Conservation (phyloP, 176 grass and related monocot genomes). For the Oryza coarctata region DNA sequence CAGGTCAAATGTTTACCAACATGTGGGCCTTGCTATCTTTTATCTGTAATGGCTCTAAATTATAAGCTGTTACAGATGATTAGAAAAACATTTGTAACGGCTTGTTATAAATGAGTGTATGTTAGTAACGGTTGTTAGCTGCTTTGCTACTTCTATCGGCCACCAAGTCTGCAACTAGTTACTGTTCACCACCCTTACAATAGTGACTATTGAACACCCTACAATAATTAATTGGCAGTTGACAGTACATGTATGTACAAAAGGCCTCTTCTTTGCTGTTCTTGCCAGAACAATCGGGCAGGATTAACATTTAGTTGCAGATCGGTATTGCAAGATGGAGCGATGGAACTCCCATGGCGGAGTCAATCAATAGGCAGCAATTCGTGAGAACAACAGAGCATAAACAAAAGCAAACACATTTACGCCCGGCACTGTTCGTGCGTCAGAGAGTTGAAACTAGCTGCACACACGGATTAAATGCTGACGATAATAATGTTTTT, state of each 20-base stretch:
- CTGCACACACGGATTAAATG: not conserved
- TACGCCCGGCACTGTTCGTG: conserved; percentile 30
- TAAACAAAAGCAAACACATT: conserved; percentile 15
- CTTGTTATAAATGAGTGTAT: no score
- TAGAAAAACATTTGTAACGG: no score
- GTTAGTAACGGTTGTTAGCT: no score
- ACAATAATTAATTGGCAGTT: not conserved
- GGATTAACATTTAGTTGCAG: not conserved
- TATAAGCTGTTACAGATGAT: no score
- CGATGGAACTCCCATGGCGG: not conserved
- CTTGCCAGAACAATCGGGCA: not conserved
- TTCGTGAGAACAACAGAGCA: not conserved
- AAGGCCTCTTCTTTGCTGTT: not conserved
- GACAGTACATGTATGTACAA: not conserved
- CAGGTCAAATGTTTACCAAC: no score
- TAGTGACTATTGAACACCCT: no score
- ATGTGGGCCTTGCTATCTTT: no score
- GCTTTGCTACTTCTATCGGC: no score
- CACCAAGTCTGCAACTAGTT: no score
- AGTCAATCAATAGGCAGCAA: not conserved
- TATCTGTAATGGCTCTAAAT: no score
- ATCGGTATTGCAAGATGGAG: not conserved
- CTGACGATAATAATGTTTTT: not conserved
- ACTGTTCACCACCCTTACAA: no score
- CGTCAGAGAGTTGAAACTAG: not conserved